phyloP scores from a whole-genome alignment of 2,329 filamentous ascomycete species.

The Apiospora kogelbergensis region DNA sequence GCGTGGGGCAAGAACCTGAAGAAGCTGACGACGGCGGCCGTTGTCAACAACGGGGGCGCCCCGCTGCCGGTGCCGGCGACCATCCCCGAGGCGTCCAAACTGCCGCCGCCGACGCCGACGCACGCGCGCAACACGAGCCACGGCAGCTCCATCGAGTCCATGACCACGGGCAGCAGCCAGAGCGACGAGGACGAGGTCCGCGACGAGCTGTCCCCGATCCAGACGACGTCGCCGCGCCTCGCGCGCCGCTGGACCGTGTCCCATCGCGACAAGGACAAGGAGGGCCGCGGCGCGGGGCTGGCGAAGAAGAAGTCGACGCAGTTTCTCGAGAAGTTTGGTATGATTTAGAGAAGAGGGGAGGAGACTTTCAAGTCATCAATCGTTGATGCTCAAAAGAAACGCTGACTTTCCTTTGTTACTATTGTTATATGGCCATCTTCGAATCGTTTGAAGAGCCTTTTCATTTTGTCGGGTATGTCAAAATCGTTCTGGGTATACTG shows the following conservation, averaged over 20 bases:
- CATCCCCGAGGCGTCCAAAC: conserved; percentile 9
- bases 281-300: neutral
- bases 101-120: neutral
- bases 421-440: neutral
- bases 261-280: neutral
- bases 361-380: neutral
- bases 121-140: conserved; percentile 15
- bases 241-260: neutral
- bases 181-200: conserved; percentile 24
- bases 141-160: conserved; percentile 28
- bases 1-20: conserved; percentile 25
- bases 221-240: neutral
- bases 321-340: neutral
- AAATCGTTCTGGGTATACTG: neutral
- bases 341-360: neutral
- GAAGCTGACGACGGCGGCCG: conserved; percentile 19
- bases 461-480: neutral
- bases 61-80: neutral
- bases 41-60: neutral
- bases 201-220: neutral
- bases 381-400: too few relatives aligned
- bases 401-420: neutral
- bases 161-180: conserved; percentile 28
- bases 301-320: neutral
- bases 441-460: neutral